A percentile compares a stretch with the other conserved stretches of the same genome.
Conservation (phyloP, 2,329 filamentous ascomycete genomes). For the Zalaria sp. region DNA sequence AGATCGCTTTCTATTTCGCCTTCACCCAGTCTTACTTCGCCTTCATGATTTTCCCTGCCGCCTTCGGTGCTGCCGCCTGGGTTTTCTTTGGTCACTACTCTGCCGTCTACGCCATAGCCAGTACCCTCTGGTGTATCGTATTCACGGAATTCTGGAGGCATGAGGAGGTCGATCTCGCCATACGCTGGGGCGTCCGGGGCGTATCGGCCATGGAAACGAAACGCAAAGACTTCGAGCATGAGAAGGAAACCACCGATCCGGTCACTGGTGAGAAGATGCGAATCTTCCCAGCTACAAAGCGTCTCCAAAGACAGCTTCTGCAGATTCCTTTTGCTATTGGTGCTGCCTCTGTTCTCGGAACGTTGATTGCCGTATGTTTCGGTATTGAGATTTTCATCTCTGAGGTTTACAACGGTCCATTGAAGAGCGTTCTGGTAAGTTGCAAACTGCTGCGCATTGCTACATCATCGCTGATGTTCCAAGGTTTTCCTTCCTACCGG, state of each 20-base stretch:
- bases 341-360: constrained; percentile 59
- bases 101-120: constrained; percentile 61
- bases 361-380: constrained; percentile 75
- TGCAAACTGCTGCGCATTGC: neutral
- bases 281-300: constrained; percentile 62
- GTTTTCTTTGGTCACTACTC: constrained; percentile 76
- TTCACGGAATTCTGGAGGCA: constrained; percentile 97
- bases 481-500: constrained; percentile 80
- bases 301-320: constrained; percentile 62
- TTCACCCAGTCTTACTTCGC: constrained; percentile 85
- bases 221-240: constrained; percentile 64
- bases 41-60: constrained; percentile 71
- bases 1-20: constrained; percentile 89
- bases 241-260: constrained; percentile 62
- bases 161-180: constrained; percentile 71
- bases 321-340: constrained; percentile 74
- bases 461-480: neutral
- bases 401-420: constrained; percentile 79
- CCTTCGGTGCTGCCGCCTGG: constrained; percentile 65
- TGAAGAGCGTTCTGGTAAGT: constrained; percentile 69
- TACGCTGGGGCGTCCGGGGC: constrained; percentile 78
- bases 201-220: constrained; percentile 71
- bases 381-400: constrained; percentile 91
- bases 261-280: constrained; percentile 68
- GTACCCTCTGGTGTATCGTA: constrained; percentile 72